Evolutionary conservation across 768 basidiomycete species (phyloP).

Genomic region (Trametes coccinea): DNA sequence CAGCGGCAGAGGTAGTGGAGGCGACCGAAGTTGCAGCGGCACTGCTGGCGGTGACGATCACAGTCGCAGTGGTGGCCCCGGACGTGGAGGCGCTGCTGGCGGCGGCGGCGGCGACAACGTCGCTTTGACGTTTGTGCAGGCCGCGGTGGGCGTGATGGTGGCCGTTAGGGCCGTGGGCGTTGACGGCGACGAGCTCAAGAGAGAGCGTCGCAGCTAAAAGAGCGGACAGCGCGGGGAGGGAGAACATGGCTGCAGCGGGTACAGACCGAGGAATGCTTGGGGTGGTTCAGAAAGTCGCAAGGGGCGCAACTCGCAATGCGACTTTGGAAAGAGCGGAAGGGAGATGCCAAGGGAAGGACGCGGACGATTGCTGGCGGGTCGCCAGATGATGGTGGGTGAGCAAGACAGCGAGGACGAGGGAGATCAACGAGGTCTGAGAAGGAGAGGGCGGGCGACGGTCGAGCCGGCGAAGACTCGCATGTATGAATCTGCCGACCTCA

Average conservation of each 20-base stretch:
- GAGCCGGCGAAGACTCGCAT: background rate
- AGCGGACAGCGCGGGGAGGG: slow-evolving; percentile 24
- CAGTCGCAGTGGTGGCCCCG: slow-evolving; percentile 12
- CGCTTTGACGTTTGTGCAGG: slow-evolving; percentile 21
- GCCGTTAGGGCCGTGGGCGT: slow-evolving; percentile 11
- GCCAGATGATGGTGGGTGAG: slow-evolving; percentile 11
- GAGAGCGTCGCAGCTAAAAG: slow-evolving; percentile 24
- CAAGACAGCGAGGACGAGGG: background rate
- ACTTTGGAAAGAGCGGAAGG: background rate
- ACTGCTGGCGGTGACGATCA: slow-evolving; percentile 37
- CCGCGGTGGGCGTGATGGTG: slow-evolving; percentile 5
- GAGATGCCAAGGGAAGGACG: background rate
- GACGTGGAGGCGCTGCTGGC: slow-evolving; percentile 1
- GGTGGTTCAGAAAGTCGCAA: slow-evolving; percentile 9
- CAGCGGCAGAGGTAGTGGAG: slow-evolving; percentile 3
- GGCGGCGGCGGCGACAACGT: background rate
- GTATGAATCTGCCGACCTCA: background rate
- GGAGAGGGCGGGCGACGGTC: background rate
- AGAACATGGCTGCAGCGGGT: slow-evolving; percentile 14
- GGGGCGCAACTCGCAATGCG: slow-evolving; percentile 24
- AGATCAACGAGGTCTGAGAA: background rate
- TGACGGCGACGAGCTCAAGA: slow-evolving; percentile 19
- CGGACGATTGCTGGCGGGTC: slow-evolving; percentile 2
- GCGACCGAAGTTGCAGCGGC: background rate
- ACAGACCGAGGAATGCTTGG: slow-evolving; percentile 10